phyloP scores from a whole-genome alignment of 1,139 yeast species.

The Suhomyces coccinellae region DNA sequence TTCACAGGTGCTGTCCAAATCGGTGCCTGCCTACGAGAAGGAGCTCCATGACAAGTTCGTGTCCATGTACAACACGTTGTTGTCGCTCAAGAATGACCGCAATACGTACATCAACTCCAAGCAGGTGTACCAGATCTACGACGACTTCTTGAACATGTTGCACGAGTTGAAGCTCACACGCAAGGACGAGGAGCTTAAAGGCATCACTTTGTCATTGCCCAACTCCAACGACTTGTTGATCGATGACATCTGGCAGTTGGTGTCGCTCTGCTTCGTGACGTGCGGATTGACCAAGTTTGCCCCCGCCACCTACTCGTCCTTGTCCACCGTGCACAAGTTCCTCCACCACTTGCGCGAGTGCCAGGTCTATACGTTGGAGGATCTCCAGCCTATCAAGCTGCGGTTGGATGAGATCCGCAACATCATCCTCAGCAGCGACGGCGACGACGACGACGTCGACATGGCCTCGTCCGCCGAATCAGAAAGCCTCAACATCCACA shows the following conservation, averaged over 20 bases:
- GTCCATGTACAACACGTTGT: constrained; percentile 49
- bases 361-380: constrained; percentile 79
- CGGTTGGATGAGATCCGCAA: constrained; percentile 66
- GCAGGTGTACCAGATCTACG: constrained; percentile 59
- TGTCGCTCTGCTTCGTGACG: constrained; percentile 82
- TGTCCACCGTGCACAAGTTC: constrained; percentile 79
- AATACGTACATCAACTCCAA: constrained; percentile 61
- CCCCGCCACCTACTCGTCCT: constrained; percentile 89
- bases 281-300: constrained; percentile 89
- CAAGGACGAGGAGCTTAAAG: constrained; percentile 49
- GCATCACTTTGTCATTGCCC: constrained; percentile 39
- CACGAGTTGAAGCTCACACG: constrained; percentile 53
- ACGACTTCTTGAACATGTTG: constrained; percentile 49
- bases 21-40: constrained; percentile 45
- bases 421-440: constrained; percentile 42
- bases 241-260: constrained; percentile 85
- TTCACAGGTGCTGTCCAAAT: constrained; percentile 3
- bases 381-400: constrained; percentile 70
- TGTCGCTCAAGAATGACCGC: constrained; percentile 64
- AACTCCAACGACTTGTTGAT: constrained; percentile 65
- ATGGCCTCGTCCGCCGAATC: constrained; percentile 16
- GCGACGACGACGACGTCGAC: constrained; percentile 28
- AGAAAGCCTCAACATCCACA: constrained; percentile 23
- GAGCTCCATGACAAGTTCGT: constrained; percentile 48
- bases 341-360: constrained; percentile 80